These are phyloP conservation scores for Grosmannia clavigera DNA, from an alignment of 2,329 filamentous ascomycete genomes.

Conservation along the genomic window DNA sequence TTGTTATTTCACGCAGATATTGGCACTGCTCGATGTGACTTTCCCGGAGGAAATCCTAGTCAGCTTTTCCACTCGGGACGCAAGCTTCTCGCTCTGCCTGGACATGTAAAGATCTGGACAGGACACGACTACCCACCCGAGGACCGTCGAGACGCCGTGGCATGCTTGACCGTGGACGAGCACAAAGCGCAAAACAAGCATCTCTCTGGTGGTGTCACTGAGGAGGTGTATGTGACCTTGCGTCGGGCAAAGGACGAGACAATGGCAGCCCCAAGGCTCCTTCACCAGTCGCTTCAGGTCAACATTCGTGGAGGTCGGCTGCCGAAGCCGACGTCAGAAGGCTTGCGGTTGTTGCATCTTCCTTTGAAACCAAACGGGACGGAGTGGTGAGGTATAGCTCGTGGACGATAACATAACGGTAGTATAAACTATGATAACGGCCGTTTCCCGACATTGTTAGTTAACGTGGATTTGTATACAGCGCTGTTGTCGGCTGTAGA, in stretches of 20 bases:
- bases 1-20: slow-evolving; percentile 40
- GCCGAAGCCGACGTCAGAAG: slow-evolving; percentile 16
- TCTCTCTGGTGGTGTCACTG: slow-evolving; percentile 26
- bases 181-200: slow-evolving; percentile 37
- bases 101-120: slow-evolving; percentile 35
- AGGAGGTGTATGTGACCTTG: slow-evolving; percentile 31
- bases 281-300: slow-evolving; percentile 39
- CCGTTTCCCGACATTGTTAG: too few species aligned
- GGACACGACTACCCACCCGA: slow-evolving; percentile 41
- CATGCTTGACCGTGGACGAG: slow-evolving; percentile 31
- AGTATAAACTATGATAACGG: too few species aligned
- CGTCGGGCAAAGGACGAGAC: slow-evolving; percentile 29
- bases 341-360: slow-evolving; percentile 5
- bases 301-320: slow-evolving; percentile 37
- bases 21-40: slow-evolving; percentile 40
- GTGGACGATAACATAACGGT: neutral
- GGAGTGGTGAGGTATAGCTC: neutral
- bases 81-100: slow-evolving; percentile 29
- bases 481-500: too few species aligned
- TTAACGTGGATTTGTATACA: too few species aligned
- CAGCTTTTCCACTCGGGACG: slow-evolving; percentile 30
- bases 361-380: slow-evolving; percentile 3
- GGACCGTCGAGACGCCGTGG: slow-evolving; percentile 20
- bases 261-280: slow-evolving; percentile 30
- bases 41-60: slow-evolving; percentile 35